Percentiles rank a stretch among this genome's conserved stretches.
Conservation (phyloP, 805 yeast species). For the Dipodascopsis uninucleata region DNA sequence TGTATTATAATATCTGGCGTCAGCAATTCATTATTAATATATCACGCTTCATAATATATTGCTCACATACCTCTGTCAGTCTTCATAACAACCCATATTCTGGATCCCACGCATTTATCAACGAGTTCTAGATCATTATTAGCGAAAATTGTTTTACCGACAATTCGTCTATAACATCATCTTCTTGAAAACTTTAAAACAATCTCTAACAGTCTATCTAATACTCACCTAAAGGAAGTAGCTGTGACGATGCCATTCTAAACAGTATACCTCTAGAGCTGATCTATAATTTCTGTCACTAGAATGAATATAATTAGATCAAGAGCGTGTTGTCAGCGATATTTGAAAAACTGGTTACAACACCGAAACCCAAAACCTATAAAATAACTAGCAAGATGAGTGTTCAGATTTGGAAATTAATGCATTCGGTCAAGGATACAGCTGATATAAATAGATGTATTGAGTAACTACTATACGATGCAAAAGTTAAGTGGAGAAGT, state of each 20-base stretch:
- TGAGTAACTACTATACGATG: too few species aligned
- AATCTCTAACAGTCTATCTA: background rate
- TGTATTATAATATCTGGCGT: slow-evolving; percentile 30
- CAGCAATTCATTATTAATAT: background rate
- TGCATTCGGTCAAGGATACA: too few species aligned
- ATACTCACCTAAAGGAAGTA: slow-evolving; percentile 25
- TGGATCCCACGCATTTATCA: slow-evolving; percentile 80
- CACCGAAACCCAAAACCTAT: too few species aligned
- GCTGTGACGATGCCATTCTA: slow-evolving; percentile 25
- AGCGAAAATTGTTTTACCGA: background rate
- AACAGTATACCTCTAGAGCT: too few species aligned
- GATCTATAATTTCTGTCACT: too few species aligned
- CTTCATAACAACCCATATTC: slow-evolving; percentile 67
- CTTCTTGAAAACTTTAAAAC: background rate
- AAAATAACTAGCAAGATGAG: too few species aligned
- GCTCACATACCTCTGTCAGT: slow-evolving; percentile 38
- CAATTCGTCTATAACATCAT: background rate
- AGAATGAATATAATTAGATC: too few species aligned
- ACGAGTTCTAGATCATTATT: slow-evolving; percentile 74
- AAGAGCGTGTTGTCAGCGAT: too few species aligned
- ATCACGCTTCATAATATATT: background rate
- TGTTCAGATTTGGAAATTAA: too few species aligned
- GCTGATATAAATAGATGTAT: too few species aligned
- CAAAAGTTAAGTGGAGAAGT: too few species aligned
- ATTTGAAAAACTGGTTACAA: too few species aligned